Evolutionary conservation across 1,139 yeast species (phyloP).

Genomic region (Nadsonia commutata): DNA sequence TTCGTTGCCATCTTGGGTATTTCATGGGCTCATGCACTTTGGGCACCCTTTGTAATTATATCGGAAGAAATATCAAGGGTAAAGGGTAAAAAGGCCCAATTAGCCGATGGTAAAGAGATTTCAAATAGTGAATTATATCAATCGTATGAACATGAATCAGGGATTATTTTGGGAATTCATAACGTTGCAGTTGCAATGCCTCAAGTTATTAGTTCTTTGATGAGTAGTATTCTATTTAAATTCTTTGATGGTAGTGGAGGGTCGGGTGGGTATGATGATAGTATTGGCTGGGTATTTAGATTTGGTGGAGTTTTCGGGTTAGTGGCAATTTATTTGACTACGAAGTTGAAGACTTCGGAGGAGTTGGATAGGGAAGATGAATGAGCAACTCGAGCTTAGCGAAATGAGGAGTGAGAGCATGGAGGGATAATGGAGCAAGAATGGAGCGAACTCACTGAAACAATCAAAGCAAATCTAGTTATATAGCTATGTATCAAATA

Average conservation of each 20-base stretch:
- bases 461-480: too few species aligned
- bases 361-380: background rate
- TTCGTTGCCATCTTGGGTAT: slow-evolving; percentile 25
- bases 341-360: slow-evolving; percentile 12
- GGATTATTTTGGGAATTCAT: slow-evolving; percentile 27
- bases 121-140: background rate
- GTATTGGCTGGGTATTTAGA: slow-evolving; percentile 24
- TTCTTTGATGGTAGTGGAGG: slow-evolving; percentile 15
- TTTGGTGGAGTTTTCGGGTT: slow-evolving; percentile 23
- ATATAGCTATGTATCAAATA: too few species aligned
- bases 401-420: too few species aligned
- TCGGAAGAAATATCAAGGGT: slow-evolving; percentile 24
- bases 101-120: background rate
- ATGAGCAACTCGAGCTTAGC: too few species aligned
- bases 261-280: slow-evolving; percentile 22
- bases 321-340: slow-evolving; percentile 21
- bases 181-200: slow-evolving; percentile 28
- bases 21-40: slow-evolving; percentile 28
- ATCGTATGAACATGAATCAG: slow-evolving; percentile 15
- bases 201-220: slow-evolving; percentile 26
- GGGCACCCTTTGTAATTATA: slow-evolving; percentile 30
- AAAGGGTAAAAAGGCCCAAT: slow-evolving; percentile 2
- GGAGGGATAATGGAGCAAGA: too few species aligned
- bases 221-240: slow-evolving; percentile 20
- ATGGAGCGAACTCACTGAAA: too few species aligned